Evolutionary conservation across 1,284 basidiomycete species (phyloP).

Genomic region (Ustilago sp.): DNA sequence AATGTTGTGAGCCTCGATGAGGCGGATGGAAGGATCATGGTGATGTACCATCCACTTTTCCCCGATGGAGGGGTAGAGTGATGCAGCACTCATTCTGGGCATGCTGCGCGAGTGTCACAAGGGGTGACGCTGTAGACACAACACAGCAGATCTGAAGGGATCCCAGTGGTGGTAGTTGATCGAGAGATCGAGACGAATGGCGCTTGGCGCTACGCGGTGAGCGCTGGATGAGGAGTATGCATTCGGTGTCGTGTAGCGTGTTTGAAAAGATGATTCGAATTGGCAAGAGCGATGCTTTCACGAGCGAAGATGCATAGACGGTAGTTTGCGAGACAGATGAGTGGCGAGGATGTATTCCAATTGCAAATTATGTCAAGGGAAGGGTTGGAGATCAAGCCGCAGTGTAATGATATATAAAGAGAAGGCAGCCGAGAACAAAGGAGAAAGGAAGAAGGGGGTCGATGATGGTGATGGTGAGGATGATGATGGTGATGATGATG

Average conservation of each 20-base stretch:
- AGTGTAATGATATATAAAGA: no score
- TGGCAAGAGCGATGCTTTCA: background rate
- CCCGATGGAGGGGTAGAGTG: conserved; percentile 3
- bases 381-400: no score
- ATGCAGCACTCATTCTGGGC: background rate
- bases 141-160: background rate
- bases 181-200: background rate
- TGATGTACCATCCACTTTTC: conserved; percentile 5
- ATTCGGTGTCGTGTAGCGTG: background rate
- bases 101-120: background rate
- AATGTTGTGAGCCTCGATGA: conserved; percentile 20
- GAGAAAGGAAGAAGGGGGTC: no score
- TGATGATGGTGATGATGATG: no score
- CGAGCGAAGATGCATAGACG: background rate
- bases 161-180: background rate
- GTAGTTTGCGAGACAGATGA: background rate
- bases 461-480: no score
- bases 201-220: background rate
- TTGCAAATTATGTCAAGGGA: no score
- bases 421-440: no score
- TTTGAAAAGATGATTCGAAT: no score
- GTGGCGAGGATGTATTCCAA: no score
- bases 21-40: conserved; percentile 35
- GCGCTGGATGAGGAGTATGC: background rate
- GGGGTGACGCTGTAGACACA: background rate